Conservation (phyloP, 176 grass and related monocot genomes). For the Otatea glauca region DNA sequence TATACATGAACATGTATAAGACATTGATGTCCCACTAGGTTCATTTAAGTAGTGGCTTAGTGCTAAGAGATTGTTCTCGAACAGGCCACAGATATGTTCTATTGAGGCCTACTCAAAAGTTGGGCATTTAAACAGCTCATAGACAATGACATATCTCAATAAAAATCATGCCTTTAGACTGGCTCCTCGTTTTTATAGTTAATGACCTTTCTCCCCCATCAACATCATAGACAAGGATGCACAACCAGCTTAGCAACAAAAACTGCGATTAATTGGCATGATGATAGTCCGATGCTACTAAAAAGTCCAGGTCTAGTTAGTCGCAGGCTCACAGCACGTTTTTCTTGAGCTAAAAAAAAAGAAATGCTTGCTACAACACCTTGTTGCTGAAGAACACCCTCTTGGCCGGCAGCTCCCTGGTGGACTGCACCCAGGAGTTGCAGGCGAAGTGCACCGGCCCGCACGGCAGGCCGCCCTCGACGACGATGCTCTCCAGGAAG, state of each 20-base stretch:
- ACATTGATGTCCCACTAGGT: slow-evolving; percentile 16
- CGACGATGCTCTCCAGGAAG: slow-evolving; percentile 87
- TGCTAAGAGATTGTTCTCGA: slow-evolving; percentile 20
- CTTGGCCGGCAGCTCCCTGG: slow-evolving; percentile 55
- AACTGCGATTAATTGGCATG: not conserved
- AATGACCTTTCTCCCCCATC: slow-evolving; percentile 38
- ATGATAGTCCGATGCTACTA: not conserved
- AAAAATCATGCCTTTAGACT: slow-evolving; percentile 20
- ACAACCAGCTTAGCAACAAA: slow-evolving; percentile 24
- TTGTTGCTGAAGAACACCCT: slow-evolving; percentile 98
- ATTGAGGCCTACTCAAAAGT: slow-evolving; percentile 25
- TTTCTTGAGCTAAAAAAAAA: slow-evolving; percentile 3
- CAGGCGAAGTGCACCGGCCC: slow-evolving; percentile 80
- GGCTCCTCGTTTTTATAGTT: slow-evolving; percentile 35
- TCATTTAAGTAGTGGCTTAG: not conserved
- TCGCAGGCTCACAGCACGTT: slow-evolving; percentile 20
- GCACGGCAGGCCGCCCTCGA: slow-evolving; percentile 71
- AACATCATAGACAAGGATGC: slow-evolving; percentile 47
- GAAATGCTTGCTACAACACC: slow-evolving; percentile 41
- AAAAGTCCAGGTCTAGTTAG: not conserved
- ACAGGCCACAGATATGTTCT: slow-evolving; percentile 27
- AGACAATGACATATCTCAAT: slow-evolving; percentile 39
- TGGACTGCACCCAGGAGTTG: slow-evolving; percentile 93
- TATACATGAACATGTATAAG: not conserved
- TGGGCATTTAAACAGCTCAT: slow-evolving; percentile 12